These are phyloP conservation scores for Ampelomyces quisqualis DNA, from an alignment of 2,329 filamentous ascomycete species.

Conservation along the genomic window DNA sequence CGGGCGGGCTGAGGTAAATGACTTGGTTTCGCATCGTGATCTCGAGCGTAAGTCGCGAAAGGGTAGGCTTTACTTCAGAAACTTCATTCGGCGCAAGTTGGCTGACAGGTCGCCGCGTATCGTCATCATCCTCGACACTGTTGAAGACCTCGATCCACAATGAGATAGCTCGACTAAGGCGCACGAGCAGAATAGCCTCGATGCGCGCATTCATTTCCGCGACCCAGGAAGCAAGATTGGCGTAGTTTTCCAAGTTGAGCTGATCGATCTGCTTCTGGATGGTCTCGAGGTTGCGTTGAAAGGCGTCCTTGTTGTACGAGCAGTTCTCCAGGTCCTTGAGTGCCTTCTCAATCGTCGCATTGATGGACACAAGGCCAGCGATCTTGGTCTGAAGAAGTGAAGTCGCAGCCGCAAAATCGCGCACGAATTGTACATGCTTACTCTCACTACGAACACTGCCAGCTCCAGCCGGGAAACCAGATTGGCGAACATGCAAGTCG, in stretches of 20 bases:
- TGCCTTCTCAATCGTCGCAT: conserved; percentile 78
- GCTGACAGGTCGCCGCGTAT: conserved; percentile 29
- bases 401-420: conserved; percentile 85
- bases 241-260: conserved; percentile 92
- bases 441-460: conserved; percentile 68
- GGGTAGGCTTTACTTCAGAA: conserved; percentile 54
- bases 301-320: conserved; percentile 75
- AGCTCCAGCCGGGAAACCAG: conserved; percentile 58
- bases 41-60: conserved; percentile 79
- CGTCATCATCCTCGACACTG: conserved; percentile 38
- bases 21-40: conserved; percentile 98
- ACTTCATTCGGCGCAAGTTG: conserved; percentile 49
- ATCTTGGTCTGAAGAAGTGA: conserved; percentile 89
- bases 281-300: conserved; percentile 75
- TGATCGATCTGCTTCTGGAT: conserved; percentile 95
- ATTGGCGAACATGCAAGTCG: conserved; percentile 77
- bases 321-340: conserved; percentile 82
- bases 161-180: conserved; percentile 79
- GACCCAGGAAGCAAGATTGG: conserved; percentile 91
- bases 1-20: conserved; percentile 90
- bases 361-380: conserved; percentile 72
- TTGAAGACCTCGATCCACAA: conserved; percentile 88
- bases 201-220: conserved; percentile 82
- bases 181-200: conserved; percentile 74
- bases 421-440: conserved; percentile 94